phyloP scores from a whole-genome alignment of 805 yeast genomes.

The Sugiyamaella qingdaonensis region DNA sequence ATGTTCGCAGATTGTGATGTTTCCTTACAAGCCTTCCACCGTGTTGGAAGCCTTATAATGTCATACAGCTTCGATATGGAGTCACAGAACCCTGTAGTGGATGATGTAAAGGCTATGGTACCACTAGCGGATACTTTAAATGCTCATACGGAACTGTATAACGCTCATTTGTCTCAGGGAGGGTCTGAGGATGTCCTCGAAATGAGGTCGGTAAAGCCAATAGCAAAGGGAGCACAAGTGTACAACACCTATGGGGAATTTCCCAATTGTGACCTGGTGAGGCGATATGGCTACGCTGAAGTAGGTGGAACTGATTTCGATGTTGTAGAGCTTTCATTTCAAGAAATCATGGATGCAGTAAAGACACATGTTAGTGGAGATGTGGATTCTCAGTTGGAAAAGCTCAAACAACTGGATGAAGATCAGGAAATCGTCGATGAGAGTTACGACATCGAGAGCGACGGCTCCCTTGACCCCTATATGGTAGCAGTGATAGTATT shows the following conservation, averaged over 20 bases:
- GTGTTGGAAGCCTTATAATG: slow-evolving; percentile 76
- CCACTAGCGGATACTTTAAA: slow-evolving; percentile 90
- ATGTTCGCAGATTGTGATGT: slow-evolving; percentile 26
- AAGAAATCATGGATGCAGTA: slow-evolving; percentile 36
- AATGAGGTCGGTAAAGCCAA: slow-evolving; percentile 67
- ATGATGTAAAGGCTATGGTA: slow-evolving; percentile 70
- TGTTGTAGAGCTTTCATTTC: slow-evolving; percentile 67
- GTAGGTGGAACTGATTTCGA: slow-evolving; percentile 66
- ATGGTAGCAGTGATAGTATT: slow-evolving; percentile 11
- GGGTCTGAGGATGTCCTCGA: slow-evolving; percentile 40
- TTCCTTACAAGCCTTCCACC: slow-evolving; percentile 57
- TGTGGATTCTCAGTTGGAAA: slow-evolving; percentile 3
- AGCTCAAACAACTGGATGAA: slow-evolving; percentile 17
- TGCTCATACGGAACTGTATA: slow-evolving; percentile 72
- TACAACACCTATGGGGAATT: slow-evolving; percentile 88
- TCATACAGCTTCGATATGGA: slow-evolving; percentile 88
- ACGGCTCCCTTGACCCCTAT: slow-evolving; percentile 20
- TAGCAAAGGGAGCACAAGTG: slow-evolving; percentile 65
- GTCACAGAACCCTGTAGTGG: slow-evolving; percentile 17
- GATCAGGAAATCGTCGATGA: slow-evolving; percentile 25
- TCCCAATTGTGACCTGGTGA: slow-evolving; percentile 83
- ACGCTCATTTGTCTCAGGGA: slow-evolving; percentile 62
- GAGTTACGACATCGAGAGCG: slow-evolving; percentile 20
- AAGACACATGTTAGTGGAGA: slow-evolving; percentile 3
- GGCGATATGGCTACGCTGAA: slow-evolving; percentile 92